phyloP scores from a whole-genome alignment of 495 filamentous ascomycete species.

The Pyrenopolyporus hunteri region DNA sequence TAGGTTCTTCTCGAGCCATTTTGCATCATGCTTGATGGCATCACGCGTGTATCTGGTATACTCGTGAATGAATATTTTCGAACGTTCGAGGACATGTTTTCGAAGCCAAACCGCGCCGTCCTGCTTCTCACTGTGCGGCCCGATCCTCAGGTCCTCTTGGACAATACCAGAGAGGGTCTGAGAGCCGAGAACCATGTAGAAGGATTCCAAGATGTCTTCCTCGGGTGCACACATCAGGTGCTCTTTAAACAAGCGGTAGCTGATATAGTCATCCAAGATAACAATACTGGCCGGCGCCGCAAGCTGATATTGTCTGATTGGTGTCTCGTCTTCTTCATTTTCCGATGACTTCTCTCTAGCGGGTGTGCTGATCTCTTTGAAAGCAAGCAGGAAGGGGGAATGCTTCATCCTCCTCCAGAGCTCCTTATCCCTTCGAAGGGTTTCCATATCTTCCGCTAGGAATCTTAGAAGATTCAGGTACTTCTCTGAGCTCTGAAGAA shows the following conservation, averaged over 20 bases:
- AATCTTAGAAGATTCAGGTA: conserved; percentile 81
- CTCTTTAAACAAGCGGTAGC: conserved; percentile 82
- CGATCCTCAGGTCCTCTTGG: conserved; percentile 64
- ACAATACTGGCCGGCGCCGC: conserved; percentile 72
- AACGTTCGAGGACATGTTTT: conserved; percentile 82
- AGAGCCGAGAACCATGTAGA: conserved; percentile 74
- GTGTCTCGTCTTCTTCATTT: conserved; percentile 71
- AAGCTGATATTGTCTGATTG: conserved; percentile 78
- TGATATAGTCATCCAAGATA: conserved; percentile 84
- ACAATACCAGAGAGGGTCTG: conserved; percentile 63
- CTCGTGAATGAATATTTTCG: conserved; percentile 85
- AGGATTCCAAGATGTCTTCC: conserved; percentile 82
- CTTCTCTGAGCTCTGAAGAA: conserved; percentile 79
- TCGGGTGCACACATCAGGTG: conserved; percentile 82
- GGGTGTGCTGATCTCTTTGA: conserved; percentile 67
- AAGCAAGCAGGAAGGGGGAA: conserved; percentile 80
- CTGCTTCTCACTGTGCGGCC: conserved; percentile 54
- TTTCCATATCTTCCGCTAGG: conserved; percentile 70
- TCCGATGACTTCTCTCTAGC: conserved; percentile 57
- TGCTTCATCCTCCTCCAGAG: conserved; percentile 76
- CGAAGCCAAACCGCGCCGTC: conserved; percentile 63
- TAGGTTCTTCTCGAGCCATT: conserved; percentile 89
- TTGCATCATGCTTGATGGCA: conserved; percentile 76
- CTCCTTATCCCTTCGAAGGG: conserved; percentile 76
- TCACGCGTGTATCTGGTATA: conserved; percentile 63